phyloP scores from a whole-genome alignment of 345 rosid genomes.

The Physaria fendleri region DNA sequence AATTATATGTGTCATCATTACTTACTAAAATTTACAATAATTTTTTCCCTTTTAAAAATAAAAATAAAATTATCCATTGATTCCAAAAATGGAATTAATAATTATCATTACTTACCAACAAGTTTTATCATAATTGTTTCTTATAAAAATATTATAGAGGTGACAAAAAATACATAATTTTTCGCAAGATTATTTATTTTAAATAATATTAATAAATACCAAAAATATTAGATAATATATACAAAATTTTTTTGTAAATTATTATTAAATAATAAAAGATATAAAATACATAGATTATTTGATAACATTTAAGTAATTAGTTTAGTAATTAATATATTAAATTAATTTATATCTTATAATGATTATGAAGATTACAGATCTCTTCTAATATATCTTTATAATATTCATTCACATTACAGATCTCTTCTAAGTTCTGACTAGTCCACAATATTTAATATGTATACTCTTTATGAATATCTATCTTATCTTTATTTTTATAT shows the following conservation, averaged over 20 bases:
- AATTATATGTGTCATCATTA: not conserved
- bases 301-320: no score
- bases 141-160: not conserved
- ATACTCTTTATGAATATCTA: constrained; percentile 2
- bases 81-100: not conserved
- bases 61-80: not conserved
- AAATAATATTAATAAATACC: no score
- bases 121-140: not conserved
- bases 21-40: not conserved
- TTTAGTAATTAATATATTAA: no score
- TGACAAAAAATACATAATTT: no score
- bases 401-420: not conserved
- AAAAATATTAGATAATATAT: no score
- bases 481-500: not conserved
- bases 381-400: no score
- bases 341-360: no score
- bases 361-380: no score
- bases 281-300: no score
- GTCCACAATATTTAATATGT: not conserved
- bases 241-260: no score
- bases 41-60: not conserved
- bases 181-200: no score
- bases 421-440: not conserved
- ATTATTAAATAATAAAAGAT: no score
- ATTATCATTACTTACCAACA: not conserved